Conservation (phyloP, 345 rosid species). For the Salix purpurea region DNA sequence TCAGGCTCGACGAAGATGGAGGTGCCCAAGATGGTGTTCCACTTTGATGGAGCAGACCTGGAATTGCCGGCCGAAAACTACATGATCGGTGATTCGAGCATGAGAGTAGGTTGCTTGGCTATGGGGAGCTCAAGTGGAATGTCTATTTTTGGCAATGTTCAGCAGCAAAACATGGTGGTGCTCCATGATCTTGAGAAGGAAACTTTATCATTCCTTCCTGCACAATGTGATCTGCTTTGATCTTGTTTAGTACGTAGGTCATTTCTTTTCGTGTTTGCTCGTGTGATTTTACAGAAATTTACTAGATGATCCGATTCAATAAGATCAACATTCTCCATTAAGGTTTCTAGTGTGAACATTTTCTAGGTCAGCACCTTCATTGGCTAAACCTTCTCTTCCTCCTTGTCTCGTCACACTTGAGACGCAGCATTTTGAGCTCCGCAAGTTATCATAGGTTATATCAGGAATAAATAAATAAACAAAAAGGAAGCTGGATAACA, state of each 20-base stretch:
- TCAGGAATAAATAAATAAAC: background rate
- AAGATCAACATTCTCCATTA: background rate
- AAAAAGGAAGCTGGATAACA: background rate
- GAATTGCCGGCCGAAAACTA: conserved; percentile 82
- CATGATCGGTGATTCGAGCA: conserved; percentile 58
- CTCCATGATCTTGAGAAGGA: conserved; percentile 62
- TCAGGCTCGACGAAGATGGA: conserved; percentile 25
- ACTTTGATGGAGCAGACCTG: conserved; percentile 68
- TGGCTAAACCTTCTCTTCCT: background rate
- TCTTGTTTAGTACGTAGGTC: background rate
- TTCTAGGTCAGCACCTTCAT: background rate
- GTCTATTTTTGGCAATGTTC: conserved; percentile 92
- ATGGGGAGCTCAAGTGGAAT: conserved; percentile 77
- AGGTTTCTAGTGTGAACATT: background rate
- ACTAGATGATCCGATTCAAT: background rate
- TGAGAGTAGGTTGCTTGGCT: conserved; percentile 71
- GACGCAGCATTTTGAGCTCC: background rate
- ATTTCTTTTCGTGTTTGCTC: background rate
- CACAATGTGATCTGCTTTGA: conserved; percentile 59
- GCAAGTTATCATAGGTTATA: background rate
- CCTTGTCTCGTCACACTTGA: background rate
- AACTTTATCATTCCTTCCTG: conserved; percentile 63
- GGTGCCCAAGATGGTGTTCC: conserved; percentile 67
- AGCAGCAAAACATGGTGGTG: conserved; percentile 79
- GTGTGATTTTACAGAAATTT: background rate